Conservation (phyloP, 1,139 yeast genomes). For the Suhomyces bolitotheri region DNA sequence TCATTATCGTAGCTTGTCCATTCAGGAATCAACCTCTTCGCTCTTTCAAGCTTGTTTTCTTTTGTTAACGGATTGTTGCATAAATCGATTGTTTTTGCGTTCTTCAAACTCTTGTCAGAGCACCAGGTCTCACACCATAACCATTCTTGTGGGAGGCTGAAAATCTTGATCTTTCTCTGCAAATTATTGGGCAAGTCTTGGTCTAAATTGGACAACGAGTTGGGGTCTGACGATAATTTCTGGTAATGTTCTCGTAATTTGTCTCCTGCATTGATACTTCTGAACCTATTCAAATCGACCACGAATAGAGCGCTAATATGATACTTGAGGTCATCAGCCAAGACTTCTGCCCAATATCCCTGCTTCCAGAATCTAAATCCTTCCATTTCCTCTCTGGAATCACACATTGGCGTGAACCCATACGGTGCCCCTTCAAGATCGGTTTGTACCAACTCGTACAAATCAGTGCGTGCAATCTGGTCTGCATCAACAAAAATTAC, state of each 20-base stretch:
- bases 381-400: slow-evolving; percentile 75
- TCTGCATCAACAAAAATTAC: slow-evolving; percentile 88
- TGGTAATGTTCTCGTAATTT: slow-evolving; percentile 84
- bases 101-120: slow-evolving; percentile 55
- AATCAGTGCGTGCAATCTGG: slow-evolving; percentile 72
- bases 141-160: slow-evolving; percentile 80
- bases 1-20: slow-evolving; percentile 64
- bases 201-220: slow-evolving; percentile 78
- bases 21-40: slow-evolving; percentile 73
- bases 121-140: slow-evolving; percentile 97
- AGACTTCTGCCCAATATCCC: slow-evolving; percentile 80
- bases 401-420: slow-evolving; percentile 88
- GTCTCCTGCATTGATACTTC: slow-evolving; percentile 75
- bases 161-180: slow-evolving; percentile 66
- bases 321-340: slow-evolving; percentile 61
- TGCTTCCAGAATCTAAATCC: slow-evolving; percentile 90
- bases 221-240: slow-evolving; percentile 72
- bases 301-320: slow-evolving; percentile 87
- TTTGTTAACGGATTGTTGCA: slow-evolving; percentile 82
- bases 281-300: slow-evolving; percentile 68
- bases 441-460: slow-evolving; percentile 62
- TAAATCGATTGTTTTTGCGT: slow-evolving; percentile 77
- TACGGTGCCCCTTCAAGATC: slow-evolving; percentile 79
- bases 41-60: slow-evolving; percentile 73
- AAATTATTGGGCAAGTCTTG: slow-evolving; percentile 90